Base-by-base conservation (phyloP, 805 yeast species). In the Myxozyma geophila region DNA sequence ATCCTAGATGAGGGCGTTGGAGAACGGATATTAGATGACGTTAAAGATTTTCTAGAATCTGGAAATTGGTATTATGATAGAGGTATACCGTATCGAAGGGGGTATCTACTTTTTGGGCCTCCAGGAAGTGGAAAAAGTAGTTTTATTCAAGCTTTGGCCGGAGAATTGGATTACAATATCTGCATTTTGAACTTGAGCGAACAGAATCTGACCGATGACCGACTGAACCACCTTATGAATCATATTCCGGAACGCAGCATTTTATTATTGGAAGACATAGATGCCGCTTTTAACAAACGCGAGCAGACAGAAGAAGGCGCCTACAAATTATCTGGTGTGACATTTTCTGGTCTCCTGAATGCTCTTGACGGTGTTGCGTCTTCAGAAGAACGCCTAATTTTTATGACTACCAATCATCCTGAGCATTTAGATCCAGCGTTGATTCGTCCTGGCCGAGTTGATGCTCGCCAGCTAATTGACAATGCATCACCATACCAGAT, bases 321-420 rank as follows among this genome's bases (percentile, higher is more conserved):
- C 0, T 92, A 80, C 74, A 63, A 58, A 15, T 80, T 82, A 28
- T 86, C 96, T 0, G 97, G 97, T 19, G 98, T 95, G 13, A 95
- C 99, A 1, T 95, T 95, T 73, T 90, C 97, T 61, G 99, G 99
- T 0, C 80, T 95, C 52, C 78, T 95, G 64, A 95, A 95, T 74
- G 97, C 99, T 0, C 80, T 95, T 54, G 99, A 95, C 75, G 99
- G 99, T 53, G 98, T 95, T 17, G 95, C 98, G 2, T 90, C 97
- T 36, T 96, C 98, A 1, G 99, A 95, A 73, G 98, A 95, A 73
- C 88, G 97, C 52, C 82, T 95, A 40, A 93, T 98, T 0, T 95
- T 95, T 76, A 95, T 95, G 99, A 95, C 99, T 21, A 93, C 99
- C 21, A 95, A 95, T 76, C 99, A 95, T 73, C 97, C 98, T 0